A percentile compares a stretch with the other conserved stretches of the same genome.
Conservation (phyloP, 1,284 basidiomycete genomes). For the Trichosporon asahii region DNA sequence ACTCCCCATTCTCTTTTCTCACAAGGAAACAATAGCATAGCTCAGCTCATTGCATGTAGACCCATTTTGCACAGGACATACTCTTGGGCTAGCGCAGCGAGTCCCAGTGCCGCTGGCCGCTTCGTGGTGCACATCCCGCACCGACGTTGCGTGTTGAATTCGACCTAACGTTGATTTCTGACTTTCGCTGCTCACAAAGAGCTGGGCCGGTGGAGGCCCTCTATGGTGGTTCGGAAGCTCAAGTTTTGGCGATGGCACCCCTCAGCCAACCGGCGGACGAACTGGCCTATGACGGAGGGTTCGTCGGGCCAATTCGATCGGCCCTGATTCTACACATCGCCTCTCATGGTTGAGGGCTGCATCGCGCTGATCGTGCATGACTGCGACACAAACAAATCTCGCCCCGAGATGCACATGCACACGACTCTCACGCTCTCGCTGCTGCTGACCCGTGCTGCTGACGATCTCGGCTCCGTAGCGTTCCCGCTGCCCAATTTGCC, state of each 20-base stretch:
- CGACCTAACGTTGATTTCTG: no score
- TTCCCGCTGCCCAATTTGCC: background rate
- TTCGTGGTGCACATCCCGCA: no score
- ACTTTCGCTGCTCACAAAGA: no score
- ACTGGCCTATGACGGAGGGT: background rate
- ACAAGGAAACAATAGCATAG: slow-evolving; percentile 10
- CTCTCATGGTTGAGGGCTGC: background rate
- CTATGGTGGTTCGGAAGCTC: background rate
- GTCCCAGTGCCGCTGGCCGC: no score
- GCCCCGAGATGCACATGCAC: background rate
- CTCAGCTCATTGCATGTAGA: slow-evolving; percentile 11
- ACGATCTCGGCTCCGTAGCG: background rate
- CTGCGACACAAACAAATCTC: background rate
- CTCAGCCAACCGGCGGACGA: background rate
- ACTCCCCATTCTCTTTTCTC: background rate
- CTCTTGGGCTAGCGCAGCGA: background rate
- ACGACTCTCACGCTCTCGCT: background rate
- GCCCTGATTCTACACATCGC: background rate
- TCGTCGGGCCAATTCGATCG: slow-evolving; percentile 7
- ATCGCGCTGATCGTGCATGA: background rate
- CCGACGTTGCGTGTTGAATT: no score
- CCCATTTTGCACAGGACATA: slow-evolving; percentile 7
- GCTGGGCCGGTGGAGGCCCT: background rate
- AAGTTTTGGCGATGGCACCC: background rate
- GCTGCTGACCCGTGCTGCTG: background rate